Base-by-base conservation (phyloP, 108 stramenopile species). In the Nitzschia sp. region DNA sequence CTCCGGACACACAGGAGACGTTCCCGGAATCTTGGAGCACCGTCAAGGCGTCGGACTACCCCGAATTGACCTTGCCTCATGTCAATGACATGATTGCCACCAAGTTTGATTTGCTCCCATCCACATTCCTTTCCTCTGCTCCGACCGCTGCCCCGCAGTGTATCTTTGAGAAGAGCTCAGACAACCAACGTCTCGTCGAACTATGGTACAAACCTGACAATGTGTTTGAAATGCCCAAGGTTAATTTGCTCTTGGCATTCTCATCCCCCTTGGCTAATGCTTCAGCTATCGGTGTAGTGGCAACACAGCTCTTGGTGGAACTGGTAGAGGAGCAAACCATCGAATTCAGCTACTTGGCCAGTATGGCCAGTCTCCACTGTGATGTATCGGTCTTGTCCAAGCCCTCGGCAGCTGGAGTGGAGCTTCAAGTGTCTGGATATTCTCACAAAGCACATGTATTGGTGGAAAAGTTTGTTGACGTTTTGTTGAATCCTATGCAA, bases 121-220 rank as follows among this genome's bases (percentile, higher is more conserved):
- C 79, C 71, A 51, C 70, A 65, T 39, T 58, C 14, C 57, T 40
- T 15, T 20, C 80, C 70, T 40, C 63, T 74, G 37, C 80, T 62
- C 40, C 82, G 67, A 53, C 83, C 69, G 44, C 34, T 63, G 25
- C 76, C 66, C 17, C 79, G 73, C 8, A 43, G 65, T 41, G 55
- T 53, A 58, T 69, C 37, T 17, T 39, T 22, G 14, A 40, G 10
- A 63, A 24, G 10, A 37, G 58, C 26, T 58, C 57, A 1, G 19
- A 24, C 21, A 29, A 29, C 57, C n/a, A 39, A 14, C 57, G 38
- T 15, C 19, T 58, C n/a, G 37, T 58, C 38, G 70, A 78, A 9
- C 39, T 86, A 12, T 93, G 89, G 89, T 83, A 89, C 81, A 87
- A 85, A 69, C 77, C 80, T 11, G 89, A 93, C 64, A 81, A 72